These are phyloP conservation scores for Claviceps paspali DNA, from an alignment of 2,329 filamentous ascomycete genomes.

Conservation along the genomic window DNA sequence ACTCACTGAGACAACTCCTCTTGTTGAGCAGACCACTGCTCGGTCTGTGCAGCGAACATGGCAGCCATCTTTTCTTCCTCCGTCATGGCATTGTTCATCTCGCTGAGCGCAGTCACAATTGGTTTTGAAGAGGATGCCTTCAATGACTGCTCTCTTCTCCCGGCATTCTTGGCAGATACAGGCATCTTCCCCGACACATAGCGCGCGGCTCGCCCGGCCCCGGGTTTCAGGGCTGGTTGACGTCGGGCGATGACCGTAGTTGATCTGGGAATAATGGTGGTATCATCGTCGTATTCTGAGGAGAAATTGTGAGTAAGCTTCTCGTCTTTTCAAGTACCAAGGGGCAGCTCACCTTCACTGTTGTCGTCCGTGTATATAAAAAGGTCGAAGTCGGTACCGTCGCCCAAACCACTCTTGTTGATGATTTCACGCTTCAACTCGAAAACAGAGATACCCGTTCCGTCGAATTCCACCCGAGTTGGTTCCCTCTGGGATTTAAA, in stretches of 20 bases:
- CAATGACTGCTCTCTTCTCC: slow-evolving; percentile 46
- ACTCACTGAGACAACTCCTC: slow-evolving; percentile 76
- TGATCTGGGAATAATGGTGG: slow-evolving; percentile 88
- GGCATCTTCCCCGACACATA: slow-evolving; percentile 97
- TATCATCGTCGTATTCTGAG: slow-evolving; percentile 92
- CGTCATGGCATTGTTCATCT: slow-evolving; percentile 66
- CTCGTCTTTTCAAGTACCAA: neutral
- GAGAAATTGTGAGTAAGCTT: slow-evolving; percentile 14
- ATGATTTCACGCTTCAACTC: slow-evolving; percentile 99
- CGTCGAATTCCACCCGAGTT: slow-evolving; percentile 88
- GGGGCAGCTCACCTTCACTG: slow-evolving; percentile 56
- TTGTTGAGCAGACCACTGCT: slow-evolving; percentile 86
- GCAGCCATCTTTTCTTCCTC: slow-evolving; percentile 90
- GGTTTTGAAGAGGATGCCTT: slow-evolving; percentile 43
- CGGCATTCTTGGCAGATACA: slow-evolving; percentile 66
- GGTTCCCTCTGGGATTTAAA: slow-evolving; percentile 98
- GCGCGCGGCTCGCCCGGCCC: slow-evolving; percentile 78
- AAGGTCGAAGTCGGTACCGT: slow-evolving; percentile 92
- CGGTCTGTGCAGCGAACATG: slow-evolving; percentile 78
- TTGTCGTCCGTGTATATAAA: slow-evolving; percentile 87
- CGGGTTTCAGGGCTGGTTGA: slow-evolving; percentile 67
- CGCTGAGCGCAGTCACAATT: slow-evolving; percentile 40
- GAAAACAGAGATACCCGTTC: slow-evolving; percentile 94
- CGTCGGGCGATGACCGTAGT: slow-evolving; percentile 85
- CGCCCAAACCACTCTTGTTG: slow-evolving; percentile 78